phyloP scores from a whole-genome alignment of 2,329 filamentous ascomycete genomes.

The Monosporascus cannonballus region DNA sequence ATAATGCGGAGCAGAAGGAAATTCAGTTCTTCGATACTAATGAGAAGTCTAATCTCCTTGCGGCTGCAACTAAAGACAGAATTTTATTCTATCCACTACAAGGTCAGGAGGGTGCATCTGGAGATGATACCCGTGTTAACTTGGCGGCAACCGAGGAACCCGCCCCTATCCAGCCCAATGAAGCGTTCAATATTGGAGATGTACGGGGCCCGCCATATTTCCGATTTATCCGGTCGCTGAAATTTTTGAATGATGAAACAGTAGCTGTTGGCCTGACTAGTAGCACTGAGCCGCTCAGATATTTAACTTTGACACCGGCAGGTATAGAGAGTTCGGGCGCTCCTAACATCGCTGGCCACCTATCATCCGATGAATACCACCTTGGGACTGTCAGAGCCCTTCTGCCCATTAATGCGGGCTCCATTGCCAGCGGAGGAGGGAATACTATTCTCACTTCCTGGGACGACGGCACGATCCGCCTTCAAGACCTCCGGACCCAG shows the following conservation, averaged over 20 bases:
- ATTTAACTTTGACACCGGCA: constrained; percentile 38
- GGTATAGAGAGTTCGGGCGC: constrained; percentile 34
- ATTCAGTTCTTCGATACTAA: constrained; percentile 31
- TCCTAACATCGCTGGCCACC: constrained; percentile 24
- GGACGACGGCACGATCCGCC: constrained; percentile 46
- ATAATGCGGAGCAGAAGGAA: constrained; percentile 17
- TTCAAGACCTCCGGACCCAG: constrained; percentile 45
- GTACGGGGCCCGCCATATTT: constrained; percentile 12
- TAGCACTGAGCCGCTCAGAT: constrained; percentile 36
- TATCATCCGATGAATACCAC: constrained; percentile 17
- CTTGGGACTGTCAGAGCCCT: constrained; percentile 38
- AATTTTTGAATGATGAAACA: constrained; percentile 39
- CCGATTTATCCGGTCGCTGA: constrained; percentile 29
- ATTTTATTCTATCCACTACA: constrained; percentile 29
- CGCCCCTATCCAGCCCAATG: constrained; percentile 9
- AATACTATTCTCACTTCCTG: constrained; percentile 45
- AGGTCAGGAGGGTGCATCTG: constrained; percentile 2
- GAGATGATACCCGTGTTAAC: constrained; percentile 1
- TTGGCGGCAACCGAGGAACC: constrained; percentile 6
- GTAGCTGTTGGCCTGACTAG: constrained; percentile 41
- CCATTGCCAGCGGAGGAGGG: constrained; percentile 25
- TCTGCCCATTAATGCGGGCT: constrained; percentile 33
- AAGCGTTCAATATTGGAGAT: constrained; percentile 15
- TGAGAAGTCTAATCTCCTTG: constrained; percentile 19
- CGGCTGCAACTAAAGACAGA: constrained; percentile 27